A percentile compares a stretch with the other conserved stretches of the same genome.
These are phyloP conservation scores for Raffaelea ambrosiae DNA, from an alignment of 2,329 filamentous ascomycete species.

Conservation along the genomic window DNA sequence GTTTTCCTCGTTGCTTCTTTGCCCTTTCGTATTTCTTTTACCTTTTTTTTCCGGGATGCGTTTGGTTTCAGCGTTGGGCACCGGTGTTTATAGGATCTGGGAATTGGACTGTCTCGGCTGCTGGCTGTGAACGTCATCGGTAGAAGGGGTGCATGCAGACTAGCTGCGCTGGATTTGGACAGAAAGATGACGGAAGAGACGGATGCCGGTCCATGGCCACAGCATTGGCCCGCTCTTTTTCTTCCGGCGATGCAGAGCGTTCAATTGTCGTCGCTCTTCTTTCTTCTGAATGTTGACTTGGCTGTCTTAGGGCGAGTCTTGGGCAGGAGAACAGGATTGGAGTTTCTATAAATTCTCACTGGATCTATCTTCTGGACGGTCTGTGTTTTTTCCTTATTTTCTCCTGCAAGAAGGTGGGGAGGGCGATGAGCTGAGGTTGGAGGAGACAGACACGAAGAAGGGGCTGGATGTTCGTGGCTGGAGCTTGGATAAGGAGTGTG, in stretches of 20 bases:
- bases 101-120: neutral
- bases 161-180: neutral
- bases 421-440: neutral
- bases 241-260: neutral
- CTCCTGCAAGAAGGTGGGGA: neutral
- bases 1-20: neutral
- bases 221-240: neutral
- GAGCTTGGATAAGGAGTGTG: neutral
- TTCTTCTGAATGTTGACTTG: neutral
- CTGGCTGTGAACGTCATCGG: neutral
- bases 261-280: neutral
- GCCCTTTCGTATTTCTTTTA: neutral
- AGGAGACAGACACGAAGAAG: neutral
- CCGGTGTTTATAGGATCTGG: slow-evolving; percentile 5
- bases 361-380: slow-evolving; percentile 3
- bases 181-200: neutral
- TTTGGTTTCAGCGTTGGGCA: slow-evolving; percentile 6
- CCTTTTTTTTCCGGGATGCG: slow-evolving; percentile 1
- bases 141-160: neutral
- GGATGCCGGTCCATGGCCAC: too few species aligned
- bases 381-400: neutral
- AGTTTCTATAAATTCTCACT: slow-evolving; percentile 1
- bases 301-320: neutral
- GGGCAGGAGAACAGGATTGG: slow-evolving; percentile 1
- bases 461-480: too few species aligned